These are phyloP conservation scores for Lentinula raphanica DNA, from an alignment of 768 basidiomycete genomes.

Conservation along the genomic window DNA sequence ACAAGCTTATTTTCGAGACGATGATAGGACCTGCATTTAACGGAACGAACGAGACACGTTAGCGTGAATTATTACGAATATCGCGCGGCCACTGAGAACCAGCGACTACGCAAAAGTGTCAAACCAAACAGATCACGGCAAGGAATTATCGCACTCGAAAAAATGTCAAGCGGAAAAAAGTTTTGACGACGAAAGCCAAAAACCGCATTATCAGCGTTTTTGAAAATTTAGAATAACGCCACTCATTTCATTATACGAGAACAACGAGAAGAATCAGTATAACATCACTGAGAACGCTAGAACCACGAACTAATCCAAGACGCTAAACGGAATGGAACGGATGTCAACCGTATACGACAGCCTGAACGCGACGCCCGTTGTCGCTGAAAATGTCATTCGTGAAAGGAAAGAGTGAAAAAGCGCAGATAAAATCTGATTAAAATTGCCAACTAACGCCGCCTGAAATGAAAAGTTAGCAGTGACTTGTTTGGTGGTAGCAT, in stretches of 20 bases:
- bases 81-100: neutral
- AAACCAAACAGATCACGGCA: conserved; percentile 1
- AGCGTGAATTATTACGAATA: neutral
- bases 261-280: neutral
- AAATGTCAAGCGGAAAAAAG: neutral
- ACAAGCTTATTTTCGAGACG: neutral
- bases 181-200: neutral
- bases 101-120: neutral
- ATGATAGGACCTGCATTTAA: conserved; percentile 3
- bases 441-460: neutral
- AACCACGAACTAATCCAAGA: neutral
- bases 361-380: neutral
- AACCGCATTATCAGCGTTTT: neutral
- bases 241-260: neutral
- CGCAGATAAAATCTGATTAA: neutral
- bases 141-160: neutral
- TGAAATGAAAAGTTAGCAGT: no score
- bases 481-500: no score
- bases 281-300: neutral
- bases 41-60: neutral
- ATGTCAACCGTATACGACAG: neutral
- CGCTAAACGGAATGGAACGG: neutral
- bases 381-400: neutral
- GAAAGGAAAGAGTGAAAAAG: neutral
- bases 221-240: neutral